These are phyloP conservation scores for Mycena leptocephala DNA, from an alignment of 768 basidiomycete genomes.

Conservation along the genomic window DNA sequence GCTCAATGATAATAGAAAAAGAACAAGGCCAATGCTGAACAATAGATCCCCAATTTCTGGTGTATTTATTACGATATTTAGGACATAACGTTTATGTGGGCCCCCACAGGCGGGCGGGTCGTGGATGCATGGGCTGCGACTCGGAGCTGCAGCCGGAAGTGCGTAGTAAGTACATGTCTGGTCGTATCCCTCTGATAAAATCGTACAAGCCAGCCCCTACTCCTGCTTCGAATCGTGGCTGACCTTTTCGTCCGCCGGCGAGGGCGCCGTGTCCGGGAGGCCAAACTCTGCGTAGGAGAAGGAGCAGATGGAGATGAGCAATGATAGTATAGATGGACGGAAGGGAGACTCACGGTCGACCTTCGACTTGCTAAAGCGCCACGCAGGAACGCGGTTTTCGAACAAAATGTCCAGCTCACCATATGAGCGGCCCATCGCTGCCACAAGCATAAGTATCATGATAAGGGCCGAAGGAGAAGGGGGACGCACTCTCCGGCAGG, in stretches of 20 bases:
- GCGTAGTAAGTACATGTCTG: background rate
- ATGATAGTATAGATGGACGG: no score
- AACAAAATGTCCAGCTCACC: constrained; percentile 41
- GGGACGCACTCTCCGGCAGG: constrained; percentile 36
- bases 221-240: constrained; percentile 3
- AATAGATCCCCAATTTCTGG: background rate
- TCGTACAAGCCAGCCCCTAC: background rate
- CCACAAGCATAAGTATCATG: background rate
- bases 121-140: background rate
- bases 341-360: constrained; percentile 37
- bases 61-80: background rate
- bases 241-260: background rate
- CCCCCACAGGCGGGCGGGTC: background rate
- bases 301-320: background rate
- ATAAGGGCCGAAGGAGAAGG: background rate
- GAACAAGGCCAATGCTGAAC: no score
- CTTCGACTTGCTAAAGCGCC: constrained; percentile 37
- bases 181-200: background rate
- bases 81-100: background rate
- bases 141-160: background rate
- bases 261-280: background rate
- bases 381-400: constrained; percentile 40
- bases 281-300: constrained; percentile 8
- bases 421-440: constrained; percentile 34
- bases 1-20: no score